phyloP scores from a whole-genome alignment of 352 stramenopile genomes.

The Pythium aristosporum region DNA sequence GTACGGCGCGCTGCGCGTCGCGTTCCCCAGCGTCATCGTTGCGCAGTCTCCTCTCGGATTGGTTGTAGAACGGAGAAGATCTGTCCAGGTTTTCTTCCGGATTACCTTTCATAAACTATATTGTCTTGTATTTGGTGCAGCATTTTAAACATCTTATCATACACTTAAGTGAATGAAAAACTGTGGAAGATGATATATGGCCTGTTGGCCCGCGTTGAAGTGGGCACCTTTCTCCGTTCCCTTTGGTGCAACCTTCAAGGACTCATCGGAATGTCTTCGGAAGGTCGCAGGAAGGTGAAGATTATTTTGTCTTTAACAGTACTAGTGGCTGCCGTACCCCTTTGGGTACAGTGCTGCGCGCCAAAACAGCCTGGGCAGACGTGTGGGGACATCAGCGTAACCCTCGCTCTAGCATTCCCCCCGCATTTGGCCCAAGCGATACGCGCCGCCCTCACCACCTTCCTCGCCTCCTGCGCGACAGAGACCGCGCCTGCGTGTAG shows the following conservation, averaged over 20 bases:
- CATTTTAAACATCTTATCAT: neutral
- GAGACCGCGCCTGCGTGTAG: neutral
- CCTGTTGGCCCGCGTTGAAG: slow-evolving; percentile 17
- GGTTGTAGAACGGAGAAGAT: neutral
- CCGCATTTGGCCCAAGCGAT: neutral
- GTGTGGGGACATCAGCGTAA: neutral
- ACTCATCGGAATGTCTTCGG: slow-evolving; percentile 1
- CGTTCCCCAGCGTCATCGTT: slow-evolving; percentile 11
- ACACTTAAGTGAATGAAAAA: neutral
- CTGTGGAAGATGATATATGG: slow-evolving; percentile 11
- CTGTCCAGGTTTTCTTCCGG: neutral
- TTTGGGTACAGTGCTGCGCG: slow-evolving; percentile 4
- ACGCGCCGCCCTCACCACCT: neutral
- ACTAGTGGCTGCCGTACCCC: neutral
- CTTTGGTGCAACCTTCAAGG: slow-evolving; percentile 1
- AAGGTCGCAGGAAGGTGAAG: slow-evolving; percentile 14
- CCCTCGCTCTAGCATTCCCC: neutral
- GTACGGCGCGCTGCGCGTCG: slow-evolving; percentile 4
- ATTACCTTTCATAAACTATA: neutral
- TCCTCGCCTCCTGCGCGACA: neutral
- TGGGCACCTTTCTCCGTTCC: slow-evolving; percentile 1
- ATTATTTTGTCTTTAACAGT: slow-evolving; percentile 19
- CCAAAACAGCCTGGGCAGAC: slow-evolving; percentile 11
- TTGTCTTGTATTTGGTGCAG: neutral
- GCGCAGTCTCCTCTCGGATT: neutral